Conservation (phyloP, 805 yeast species). For the Spathaspora hagerdaliae region DNA sequence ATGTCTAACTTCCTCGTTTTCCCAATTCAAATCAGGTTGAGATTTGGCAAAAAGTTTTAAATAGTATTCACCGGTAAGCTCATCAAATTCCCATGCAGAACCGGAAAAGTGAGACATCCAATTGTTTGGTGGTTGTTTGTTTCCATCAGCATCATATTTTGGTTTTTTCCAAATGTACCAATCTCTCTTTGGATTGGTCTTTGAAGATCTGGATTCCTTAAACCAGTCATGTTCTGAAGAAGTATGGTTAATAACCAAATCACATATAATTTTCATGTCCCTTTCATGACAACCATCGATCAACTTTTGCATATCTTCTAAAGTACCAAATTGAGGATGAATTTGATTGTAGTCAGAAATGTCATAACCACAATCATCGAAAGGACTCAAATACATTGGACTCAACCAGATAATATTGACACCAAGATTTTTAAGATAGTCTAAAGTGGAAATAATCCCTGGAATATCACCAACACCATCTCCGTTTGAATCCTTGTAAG, state of each 20-base stretch:
- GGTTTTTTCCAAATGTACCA: conserved; percentile 59
- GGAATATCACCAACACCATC: conserved; percentile 58
- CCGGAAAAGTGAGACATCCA: conserved; percentile 53
- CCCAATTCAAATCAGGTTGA: conserved; percentile 65
- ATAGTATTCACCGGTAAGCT: conserved; percentile 50
- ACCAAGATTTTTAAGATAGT: conserved; percentile 48
- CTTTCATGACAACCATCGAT: conserved; percentile 45
- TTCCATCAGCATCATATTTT: conserved; percentile 41
- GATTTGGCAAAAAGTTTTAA: conserved; percentile 48
- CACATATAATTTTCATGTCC: conserved; percentile 50
- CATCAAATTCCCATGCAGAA: conserved; percentile 57
- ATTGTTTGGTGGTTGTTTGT: conserved; percentile 53
- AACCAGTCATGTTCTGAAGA: conserved; percentile 57
- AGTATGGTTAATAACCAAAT: conserved; percentile 57
- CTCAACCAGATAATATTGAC: conserved; percentile 53
- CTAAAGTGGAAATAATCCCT: conserved; percentile 50
- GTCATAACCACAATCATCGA: conserved; percentile 62
- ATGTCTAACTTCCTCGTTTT: conserved; percentile 35
- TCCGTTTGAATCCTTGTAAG: conserved; percentile 54
- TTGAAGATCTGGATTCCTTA: conserved; percentile 49
- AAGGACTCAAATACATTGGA: conserved; percentile 57
- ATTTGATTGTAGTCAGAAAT: conserved; percentile 51
- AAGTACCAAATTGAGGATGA: conserved; percentile 50
- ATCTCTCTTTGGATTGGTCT: conserved; percentile 52
- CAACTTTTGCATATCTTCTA: conserved; percentile 49